Conservation (phyloP, 2,329 filamentous ascomycete genomes). For the Neopestalotiopsis sp. region DNA sequence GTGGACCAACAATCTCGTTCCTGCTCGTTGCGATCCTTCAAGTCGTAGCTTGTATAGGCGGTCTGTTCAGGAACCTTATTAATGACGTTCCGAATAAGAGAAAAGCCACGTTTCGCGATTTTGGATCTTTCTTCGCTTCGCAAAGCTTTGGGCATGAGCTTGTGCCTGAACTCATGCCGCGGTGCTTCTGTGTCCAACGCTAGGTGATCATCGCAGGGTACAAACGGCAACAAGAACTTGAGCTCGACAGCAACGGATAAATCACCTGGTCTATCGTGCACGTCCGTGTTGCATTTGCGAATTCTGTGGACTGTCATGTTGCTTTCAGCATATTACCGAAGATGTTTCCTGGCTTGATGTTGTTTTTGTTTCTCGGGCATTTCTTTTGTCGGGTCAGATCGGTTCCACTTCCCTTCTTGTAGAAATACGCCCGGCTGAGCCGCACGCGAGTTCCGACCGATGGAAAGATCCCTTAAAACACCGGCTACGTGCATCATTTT, state of each 20-base stretch:
- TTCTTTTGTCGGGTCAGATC: neutral
- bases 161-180: neutral
- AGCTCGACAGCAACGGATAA: constrained; percentile 19
- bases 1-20: constrained; percentile 42
- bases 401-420: neutral
- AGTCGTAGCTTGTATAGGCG: constrained; percentile 36
- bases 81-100: constrained; percentile 32
- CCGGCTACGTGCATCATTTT: constrained; percentile 11
- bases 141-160: constrained; percentile 42
- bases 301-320: constrained; percentile 4
- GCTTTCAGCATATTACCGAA: neutral
- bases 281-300: neutral
- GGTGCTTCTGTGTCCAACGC: neutral
- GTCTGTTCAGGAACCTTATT: constrained; percentile 24
- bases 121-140: constrained; percentile 84
- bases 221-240: constrained; percentile 19
- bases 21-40: constrained; percentile 26
- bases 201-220: neutral
- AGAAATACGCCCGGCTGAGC: neutral
- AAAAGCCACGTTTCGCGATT: constrained; percentile 85
- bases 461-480: neutral
- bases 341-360: neutral
- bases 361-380: neutral
- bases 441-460: neutral
- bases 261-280: neutral